Percentiles rank a stretch among this genome's conserved stretches.
These are phyloP conservation scores for Plasmodium knowlesi DNA, from an alignment of 169 alveolate species.

Conservation along the genomic window DNA sequence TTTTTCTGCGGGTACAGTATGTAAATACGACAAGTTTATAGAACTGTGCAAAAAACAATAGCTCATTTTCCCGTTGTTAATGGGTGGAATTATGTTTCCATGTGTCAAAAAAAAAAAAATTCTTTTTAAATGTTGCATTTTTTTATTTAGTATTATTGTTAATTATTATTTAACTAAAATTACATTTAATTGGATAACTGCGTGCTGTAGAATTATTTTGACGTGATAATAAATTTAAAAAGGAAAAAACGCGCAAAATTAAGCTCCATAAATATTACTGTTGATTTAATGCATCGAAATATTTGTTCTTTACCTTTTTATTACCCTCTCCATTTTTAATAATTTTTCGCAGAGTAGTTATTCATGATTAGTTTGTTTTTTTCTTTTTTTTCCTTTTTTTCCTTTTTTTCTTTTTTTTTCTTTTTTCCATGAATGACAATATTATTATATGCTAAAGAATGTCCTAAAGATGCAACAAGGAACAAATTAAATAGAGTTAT, in stretches of 20 bases:
- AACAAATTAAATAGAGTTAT: neutral
- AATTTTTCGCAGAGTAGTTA: neutral
- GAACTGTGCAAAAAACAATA: neutral
- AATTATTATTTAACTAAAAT: neutral
- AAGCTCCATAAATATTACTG: neutral
- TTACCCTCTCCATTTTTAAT: neutral
- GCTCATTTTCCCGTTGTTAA: neutral
- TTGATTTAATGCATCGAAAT: neutral
- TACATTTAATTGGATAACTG: neutral
- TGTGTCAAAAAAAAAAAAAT: neutral
- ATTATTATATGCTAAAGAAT: neutral
- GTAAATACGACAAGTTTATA: neutral
- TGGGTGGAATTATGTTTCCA: neutral
- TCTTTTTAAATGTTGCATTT: neutral
- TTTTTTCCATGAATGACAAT: neutral
- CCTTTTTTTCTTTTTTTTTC: neutral
- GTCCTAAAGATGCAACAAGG: neutral
- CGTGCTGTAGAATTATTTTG: neutral
- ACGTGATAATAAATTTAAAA: neutral
- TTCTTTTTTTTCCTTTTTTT: too few species aligned
- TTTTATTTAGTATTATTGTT: neutral
- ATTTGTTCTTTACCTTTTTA: neutral
- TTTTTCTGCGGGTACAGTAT: neutral
- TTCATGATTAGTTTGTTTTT: neutral
- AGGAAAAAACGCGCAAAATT: neutral